Conservation (phyloP, 306 rosid species). For the Fagus sylvatica region DNA sequence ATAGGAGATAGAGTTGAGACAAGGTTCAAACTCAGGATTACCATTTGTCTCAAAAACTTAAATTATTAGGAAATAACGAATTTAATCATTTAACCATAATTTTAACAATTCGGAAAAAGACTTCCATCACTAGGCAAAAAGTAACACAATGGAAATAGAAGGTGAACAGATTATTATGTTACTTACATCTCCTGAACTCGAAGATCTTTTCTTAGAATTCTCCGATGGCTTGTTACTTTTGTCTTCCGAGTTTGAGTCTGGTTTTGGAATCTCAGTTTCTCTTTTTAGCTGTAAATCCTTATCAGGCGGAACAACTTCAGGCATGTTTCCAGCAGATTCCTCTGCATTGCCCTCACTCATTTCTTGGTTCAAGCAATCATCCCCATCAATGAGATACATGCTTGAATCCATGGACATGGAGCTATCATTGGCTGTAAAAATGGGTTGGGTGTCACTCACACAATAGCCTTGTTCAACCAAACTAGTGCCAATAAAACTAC, state of each 20-base stretch:
- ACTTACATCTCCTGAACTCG: slow-evolving; percentile 47
- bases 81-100: too few relatives aligned
- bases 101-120: background rate
- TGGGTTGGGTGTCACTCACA: slow-evolving; percentile 23
- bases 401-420: slow-evolving; percentile 25
- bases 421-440: slow-evolving; percentile 35
- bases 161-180: background rate
- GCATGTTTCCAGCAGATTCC: slow-evolving; percentile 31
- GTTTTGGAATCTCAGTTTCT: slow-evolving; percentile 30
- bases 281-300: slow-evolving; percentile 21
- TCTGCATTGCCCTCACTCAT: slow-evolving; percentile 34
- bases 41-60: too few relatives aligned
- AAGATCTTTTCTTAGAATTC: slow-evolving; percentile 50
- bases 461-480: slow-evolving; percentile 16
- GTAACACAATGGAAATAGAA: background rate
- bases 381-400: slow-evolving; percentile 33
- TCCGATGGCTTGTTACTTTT: background rate
- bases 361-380: slow-evolving; percentile 36
- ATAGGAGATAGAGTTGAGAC: too few relatives aligned
- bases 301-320: slow-evolving; percentile 28
- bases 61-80: too few relatives aligned
- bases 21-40: too few relatives aligned
- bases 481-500: slow-evolving; percentile 15
- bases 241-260: slow-evolving; percentile 28
- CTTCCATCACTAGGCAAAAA: background rate